Base-by-base conservation (phyloP, 305 asterid species). In the Withania somnifera region DNA sequence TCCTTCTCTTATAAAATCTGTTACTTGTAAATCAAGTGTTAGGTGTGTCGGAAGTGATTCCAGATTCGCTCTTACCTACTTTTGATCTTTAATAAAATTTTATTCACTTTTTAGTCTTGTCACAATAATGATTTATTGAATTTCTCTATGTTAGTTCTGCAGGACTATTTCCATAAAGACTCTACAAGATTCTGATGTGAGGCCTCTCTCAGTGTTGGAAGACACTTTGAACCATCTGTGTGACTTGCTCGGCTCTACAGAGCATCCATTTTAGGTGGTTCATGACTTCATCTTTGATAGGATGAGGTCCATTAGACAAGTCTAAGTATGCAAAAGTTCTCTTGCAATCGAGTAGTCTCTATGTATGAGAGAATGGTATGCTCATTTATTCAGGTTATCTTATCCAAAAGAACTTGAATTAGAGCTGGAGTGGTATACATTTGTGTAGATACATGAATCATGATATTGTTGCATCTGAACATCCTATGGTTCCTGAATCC, bases 281-380 rank as follows among this genome's bases (percentile, higher is more conserved):
- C 95, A 96, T 83, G 98, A 94, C 88, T 96, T 96, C 88, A 84
- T 96, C 83, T 94, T 93, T 82, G 99, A 96, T 87, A 90, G 98
- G 88, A 90, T 93, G 81, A 91, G 99, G 86, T 93, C 98, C 88
- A 92, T 96, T 63, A 90, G 99, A 86, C 99, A 96, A 88, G 99
- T 86, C 95, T 96, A 61, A 90, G 97, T 85, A 94, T 96, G 97
- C 99, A 96, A 90, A 92, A 90, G 84, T 83, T 87, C 85, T 82
- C 80, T 84, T 86, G 87, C 66, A 86, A 86, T 83, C 89, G 85
- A 88, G 97, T 85, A 83, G 91, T 96, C 81, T 82, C 82, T 63
- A 91, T 96, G 93, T 94, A 93, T 58, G 98, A 96, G 89, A 93
- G 97, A 88, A 93, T 96, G 97, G 99, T 96, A 94, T 76, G 97